Conservation (phyloP, 1,139 yeast species). For the Pichia sp. region DNA sequence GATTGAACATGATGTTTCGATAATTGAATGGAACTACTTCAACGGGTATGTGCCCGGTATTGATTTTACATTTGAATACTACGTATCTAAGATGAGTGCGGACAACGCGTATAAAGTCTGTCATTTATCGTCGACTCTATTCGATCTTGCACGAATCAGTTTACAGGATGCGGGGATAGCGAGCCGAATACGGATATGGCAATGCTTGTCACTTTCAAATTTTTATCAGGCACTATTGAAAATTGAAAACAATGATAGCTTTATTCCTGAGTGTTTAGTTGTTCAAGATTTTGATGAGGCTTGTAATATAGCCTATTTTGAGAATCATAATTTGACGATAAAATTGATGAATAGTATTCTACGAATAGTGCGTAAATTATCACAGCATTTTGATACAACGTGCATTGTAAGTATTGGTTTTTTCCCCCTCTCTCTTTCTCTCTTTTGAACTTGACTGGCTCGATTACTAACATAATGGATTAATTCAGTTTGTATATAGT, state of each 20-base stretch:
- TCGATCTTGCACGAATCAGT: slow-evolving; percentile 12
- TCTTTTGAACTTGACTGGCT: not conserved
- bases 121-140: slow-evolving; percentile 15
- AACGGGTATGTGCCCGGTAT: not conserved
- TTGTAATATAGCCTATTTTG: slow-evolving; percentile 22
- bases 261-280: slow-evolving; percentile 14
- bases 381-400: slow-evolving; percentile 17
- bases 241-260: not conserved
- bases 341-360: slow-evolving; percentile 15
- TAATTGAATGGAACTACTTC: not conserved
- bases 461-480: not conserved
- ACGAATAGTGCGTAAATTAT: slow-evolving; percentile 19
- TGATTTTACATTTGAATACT: slow-evolving; percentile 19
- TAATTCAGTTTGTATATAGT: slow-evolving; percentile 2
- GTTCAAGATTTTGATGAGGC: slow-evolving; percentile 26
- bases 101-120: slow-evolving; percentile 11
- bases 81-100: slow-evolving; percentile 8
- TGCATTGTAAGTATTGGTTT: slow-evolving; percentile 20
- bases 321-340: slow-evolving; percentile 19
- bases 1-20: not conserved
- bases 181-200: not conserved
- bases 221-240: slow-evolving; percentile 1
- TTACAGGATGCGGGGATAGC: not conserved
- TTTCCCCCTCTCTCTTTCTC: not conserved
- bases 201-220: slow-evolving; percentile 1